phyloP scores from a whole-genome alignment of 768 basidiomycete species.

The Pleurotus citrinopileatus region DNA sequence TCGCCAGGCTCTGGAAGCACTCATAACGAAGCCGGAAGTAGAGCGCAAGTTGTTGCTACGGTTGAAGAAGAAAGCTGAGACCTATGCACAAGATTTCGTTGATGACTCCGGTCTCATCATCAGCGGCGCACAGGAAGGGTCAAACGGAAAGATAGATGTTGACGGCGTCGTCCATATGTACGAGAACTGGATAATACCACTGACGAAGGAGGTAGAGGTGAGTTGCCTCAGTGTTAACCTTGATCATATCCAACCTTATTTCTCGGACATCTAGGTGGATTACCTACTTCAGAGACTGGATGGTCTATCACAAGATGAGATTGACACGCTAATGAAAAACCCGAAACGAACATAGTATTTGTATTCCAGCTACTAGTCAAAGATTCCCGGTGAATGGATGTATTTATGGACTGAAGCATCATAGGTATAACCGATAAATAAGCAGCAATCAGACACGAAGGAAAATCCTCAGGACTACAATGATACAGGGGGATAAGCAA shows the following conservation, averaged over 20 bases:
- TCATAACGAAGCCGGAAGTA: conserved; percentile 98
- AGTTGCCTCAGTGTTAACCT: conserved; percentile 13
- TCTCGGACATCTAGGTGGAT: conserved; percentile 62
- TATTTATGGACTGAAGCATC: background rate
- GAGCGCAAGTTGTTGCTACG: conserved; percentile 82
- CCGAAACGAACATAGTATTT: conserved; percentile 7
- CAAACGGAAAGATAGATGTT: conserved; percentile 76
- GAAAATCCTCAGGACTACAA: conserved; percentile 9
- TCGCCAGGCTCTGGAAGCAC: conserved; percentile 67
- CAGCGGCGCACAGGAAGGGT: conserved; percentile 34
- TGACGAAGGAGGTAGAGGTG: conserved; percentile 99
- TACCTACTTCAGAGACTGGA: conserved; percentile 91
- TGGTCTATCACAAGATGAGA: conserved; percentile 77
- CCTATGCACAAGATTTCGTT: conserved; percentile 79
- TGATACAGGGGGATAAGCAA: conserved; percentile 13
- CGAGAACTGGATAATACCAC: conserved; percentile 91
- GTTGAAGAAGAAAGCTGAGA: conserved; percentile 79
- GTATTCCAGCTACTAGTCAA: background rate
- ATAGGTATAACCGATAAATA: conserved; percentile 8
- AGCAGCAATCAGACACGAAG: background rate
- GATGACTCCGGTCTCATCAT: conserved; percentile 54
- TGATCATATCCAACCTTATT: background rate
- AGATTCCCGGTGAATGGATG: background rate
- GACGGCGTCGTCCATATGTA: conserved; percentile 93
- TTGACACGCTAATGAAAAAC: conserved; percentile 52